Conservation (phyloP, 1,284 basidiomycete species). For the Uromyces viciae-fabae region DNA sequence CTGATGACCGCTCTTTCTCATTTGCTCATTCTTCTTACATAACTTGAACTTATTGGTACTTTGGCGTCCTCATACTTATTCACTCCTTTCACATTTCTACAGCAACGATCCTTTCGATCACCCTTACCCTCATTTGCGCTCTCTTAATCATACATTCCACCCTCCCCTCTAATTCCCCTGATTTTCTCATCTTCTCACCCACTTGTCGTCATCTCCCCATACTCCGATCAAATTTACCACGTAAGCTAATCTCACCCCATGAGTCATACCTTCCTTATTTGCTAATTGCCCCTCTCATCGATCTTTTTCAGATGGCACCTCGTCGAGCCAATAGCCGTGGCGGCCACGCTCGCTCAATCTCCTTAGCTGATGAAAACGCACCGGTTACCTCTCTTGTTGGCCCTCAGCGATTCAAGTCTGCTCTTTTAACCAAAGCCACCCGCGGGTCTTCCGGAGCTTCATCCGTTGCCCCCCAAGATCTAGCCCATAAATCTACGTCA, state of each 20-base stretch:
- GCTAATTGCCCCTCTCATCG: neutral
- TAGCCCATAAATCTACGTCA: constrained; percentile 11
- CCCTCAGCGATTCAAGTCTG: constrained; percentile 33
- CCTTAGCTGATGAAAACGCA: constrained; percentile 38
- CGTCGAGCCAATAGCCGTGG: constrained; percentile 30
- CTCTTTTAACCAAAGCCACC: neutral
- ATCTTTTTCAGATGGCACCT: constrained; percentile 12
- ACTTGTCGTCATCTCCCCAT: neutral
- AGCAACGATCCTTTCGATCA: neutral
- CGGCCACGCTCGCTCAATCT: constrained; percentile 34
- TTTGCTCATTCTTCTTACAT: neutral
- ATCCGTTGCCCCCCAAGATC: constrained; percentile 17
- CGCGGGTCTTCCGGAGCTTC: neutral
- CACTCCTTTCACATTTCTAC: neutral
- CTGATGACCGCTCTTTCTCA: neutral
- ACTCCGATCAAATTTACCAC: neutral
- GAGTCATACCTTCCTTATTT: neutral
- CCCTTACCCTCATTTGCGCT: constrained; percentile 18
- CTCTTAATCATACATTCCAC: neutral
- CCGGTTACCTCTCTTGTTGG: constrained; percentile 26
- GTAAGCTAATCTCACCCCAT: neutral
- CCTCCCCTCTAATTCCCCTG: neutral
- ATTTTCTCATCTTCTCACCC: neutral
- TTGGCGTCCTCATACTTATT: neutral
- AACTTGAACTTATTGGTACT: no score